phyloP scores from a whole-genome alignment of 2,329 filamentous ascomycete genomes.

The Penicillium psychrosexuale region DNA sequence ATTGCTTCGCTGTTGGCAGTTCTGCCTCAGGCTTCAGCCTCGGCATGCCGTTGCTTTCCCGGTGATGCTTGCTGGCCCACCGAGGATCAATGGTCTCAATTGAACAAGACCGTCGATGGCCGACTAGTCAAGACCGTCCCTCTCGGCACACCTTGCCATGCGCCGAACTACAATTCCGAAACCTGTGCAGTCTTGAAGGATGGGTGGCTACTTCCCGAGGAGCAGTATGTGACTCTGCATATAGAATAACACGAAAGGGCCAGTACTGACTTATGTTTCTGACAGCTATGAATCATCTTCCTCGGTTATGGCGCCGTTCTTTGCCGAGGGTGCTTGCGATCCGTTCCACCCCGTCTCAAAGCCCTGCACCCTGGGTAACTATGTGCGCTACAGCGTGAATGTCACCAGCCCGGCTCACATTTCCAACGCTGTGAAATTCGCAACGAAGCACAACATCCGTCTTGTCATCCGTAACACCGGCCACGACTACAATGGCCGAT shows the following conservation, averaged over 20 bases:
- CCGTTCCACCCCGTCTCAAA: slow-evolving; percentile 37
- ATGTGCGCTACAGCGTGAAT: slow-evolving; percentile 37
- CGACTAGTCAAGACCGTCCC: slow-evolving; percentile 54
- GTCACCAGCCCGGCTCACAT: slow-evolving; percentile 28
- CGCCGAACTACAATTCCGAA: slow-evolving; percentile 46
- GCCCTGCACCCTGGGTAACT: slow-evolving; percentile 30
- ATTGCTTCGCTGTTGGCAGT: slow-evolving; percentile 2
- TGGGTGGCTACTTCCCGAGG: slow-evolving; percentile 46
- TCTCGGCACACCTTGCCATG: slow-evolving; percentile 54
- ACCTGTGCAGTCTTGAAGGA: slow-evolving; percentile 43
- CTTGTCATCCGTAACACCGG: slow-evolving; percentile 47
- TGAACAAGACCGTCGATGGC: slow-evolving; percentile 54
- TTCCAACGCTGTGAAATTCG: slow-evolving; percentile 37
- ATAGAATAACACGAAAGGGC: neutral
- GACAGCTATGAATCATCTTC: slow-evolving; percentile 58
- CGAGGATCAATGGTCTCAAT: slow-evolving; percentile 44
- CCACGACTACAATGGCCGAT: slow-evolving; percentile 51
- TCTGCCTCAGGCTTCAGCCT: neutral
- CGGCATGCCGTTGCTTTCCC: slow-evolving; percentile 50
- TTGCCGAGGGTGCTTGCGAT: slow-evolving; percentile 42
- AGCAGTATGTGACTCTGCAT: slow-evolving; percentile 40
- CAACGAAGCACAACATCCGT: slow-evolving; percentile 49
- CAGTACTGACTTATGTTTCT: neutral
- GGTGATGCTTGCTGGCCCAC: slow-evolving; percentile 56
- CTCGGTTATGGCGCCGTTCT: slow-evolving; percentile 41